phyloP scores from a whole-genome alignment of 2,329 filamentous ascomycete species.

The Zymoseptoria pseudotritici region DNA sequence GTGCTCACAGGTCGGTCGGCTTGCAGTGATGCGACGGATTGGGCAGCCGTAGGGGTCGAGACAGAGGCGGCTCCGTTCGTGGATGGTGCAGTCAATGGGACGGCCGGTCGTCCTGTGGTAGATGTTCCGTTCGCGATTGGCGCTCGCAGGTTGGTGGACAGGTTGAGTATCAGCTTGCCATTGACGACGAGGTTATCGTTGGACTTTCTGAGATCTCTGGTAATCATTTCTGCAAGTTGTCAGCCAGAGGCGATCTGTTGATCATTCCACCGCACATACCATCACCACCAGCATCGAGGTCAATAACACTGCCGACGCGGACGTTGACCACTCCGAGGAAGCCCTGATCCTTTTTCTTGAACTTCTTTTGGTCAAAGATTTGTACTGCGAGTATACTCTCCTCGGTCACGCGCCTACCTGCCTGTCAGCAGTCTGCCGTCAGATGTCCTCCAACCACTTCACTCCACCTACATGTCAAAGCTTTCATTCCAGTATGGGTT shows the following conservation, averaged over 20 bases:
- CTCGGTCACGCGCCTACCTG: constrained; percentile 71
- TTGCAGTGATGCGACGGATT: constrained; percentile 28
- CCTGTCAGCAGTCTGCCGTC: constrained; percentile 6
- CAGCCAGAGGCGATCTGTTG: constrained; percentile 7
- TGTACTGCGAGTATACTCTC: constrained; percentile 96
- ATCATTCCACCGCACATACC: constrained; percentile 49
- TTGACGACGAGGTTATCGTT: constrained; percentile 97
- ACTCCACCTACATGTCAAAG: constrained; percentile 74
- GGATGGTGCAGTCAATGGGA: constrained; percentile 28
- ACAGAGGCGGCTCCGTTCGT: constrained; percentile 34
- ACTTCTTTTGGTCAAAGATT: constrained; percentile 99
- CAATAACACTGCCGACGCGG: constrained; percentile 87
- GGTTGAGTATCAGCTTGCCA: constrained; percentile 91
- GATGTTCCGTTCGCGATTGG: constrained; percentile 53
- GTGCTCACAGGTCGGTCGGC: constrained; percentile 21
- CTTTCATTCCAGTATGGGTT: constrained; percentile 99
- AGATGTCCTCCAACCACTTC: neutral
- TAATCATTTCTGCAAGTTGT: constrained; percentile 73
- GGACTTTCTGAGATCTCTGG: constrained; percentile 91
- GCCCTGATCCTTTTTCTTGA: constrained; percentile 99
- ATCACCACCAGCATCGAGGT: constrained; percentile 81
- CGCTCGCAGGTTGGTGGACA: constrained; percentile 78
- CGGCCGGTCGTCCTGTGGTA: constrained; percentile 35
- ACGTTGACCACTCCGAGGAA: constrained; percentile 98
- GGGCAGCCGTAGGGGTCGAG: constrained; percentile 36